A percentile compares a stretch with the other conserved stretches of the same genome.
These are phyloP conservation scores for Diaporthe destruens DNA, from an alignment of 2,329 filamentous ascomycete species.

Conservation along the genomic window DNA sequence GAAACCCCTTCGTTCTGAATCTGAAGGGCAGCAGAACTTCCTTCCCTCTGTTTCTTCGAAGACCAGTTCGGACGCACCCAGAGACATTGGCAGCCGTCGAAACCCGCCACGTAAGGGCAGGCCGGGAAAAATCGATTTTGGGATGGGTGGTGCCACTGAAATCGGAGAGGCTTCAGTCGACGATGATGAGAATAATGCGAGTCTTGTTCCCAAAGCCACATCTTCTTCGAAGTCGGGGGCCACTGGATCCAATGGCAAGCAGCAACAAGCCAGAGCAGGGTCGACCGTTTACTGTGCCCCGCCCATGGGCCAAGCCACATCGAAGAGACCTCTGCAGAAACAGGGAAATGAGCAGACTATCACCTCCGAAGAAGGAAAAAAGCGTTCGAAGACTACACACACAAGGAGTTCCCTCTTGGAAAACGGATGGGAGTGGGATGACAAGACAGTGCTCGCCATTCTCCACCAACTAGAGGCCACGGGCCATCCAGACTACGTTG, in stretches of 20 bases:
- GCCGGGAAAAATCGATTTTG: background rate
- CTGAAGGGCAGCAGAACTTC: background rate
- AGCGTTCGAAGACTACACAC: conserved; percentile 20
- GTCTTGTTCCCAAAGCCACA: background rate
- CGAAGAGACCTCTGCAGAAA: conserved; percentile 3
- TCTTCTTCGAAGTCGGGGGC: background rate
- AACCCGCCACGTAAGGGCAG: conserved; percentile 27
- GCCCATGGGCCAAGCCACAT: background rate
- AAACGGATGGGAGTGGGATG: conserved; percentile 25
- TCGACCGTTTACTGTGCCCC: conserved; percentile 20
- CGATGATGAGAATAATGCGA: background rate
- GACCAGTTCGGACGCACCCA: background rate
- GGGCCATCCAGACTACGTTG: background rate
- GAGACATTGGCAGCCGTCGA: conserved; percentile 11
- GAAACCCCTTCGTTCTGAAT: background rate
- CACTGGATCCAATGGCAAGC: background rate
- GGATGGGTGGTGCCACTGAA: background rate
- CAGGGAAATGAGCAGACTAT: background rate
- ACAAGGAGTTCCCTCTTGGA: conserved; percentile 21
- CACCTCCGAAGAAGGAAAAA: background rate
- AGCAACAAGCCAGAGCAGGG: background rate
- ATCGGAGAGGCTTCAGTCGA: background rate
- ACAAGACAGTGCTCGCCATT: conserved; percentile 26
- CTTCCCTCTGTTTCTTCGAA: background rate
- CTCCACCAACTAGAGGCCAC: conserved; percentile 22